Conservation (phyloP, 2,329 filamentous ascomycete genomes). For the Talaromyces rugulosus region DNA sequence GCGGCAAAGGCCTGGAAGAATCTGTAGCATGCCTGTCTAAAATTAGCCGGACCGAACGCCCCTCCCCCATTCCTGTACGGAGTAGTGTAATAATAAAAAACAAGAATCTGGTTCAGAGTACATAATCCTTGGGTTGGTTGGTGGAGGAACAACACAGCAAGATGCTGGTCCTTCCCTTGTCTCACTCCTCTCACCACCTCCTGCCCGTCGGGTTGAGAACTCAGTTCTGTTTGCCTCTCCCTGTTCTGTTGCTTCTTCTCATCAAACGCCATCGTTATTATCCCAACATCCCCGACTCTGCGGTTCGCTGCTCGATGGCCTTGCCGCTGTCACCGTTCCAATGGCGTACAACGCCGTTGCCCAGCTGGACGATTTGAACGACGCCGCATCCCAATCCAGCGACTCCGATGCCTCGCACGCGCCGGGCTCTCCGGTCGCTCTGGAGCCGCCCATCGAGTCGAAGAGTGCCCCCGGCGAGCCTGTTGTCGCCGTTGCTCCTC, state of each 20-base stretch:
- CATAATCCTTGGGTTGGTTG: background rate
- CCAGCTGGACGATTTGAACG: slow-evolving; percentile 35
- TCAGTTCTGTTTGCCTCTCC: background rate
- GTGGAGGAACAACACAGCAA: background rate
- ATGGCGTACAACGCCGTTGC: slow-evolving; percentile 44
- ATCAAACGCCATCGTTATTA: background rate
- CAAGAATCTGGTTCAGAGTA: background rate
- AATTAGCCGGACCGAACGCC: background rate
- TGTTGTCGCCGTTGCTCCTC: background rate
- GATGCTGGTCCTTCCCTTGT: background rate
- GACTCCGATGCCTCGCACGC: slow-evolving; percentile 25
- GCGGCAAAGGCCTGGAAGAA: background rate
- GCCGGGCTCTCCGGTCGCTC: background rate
- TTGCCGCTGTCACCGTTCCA: slow-evolving; percentile 11
- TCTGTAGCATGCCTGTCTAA: background rate
- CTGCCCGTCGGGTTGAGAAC: background rate
- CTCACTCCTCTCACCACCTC: background rate
- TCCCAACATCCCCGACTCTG: background rate
- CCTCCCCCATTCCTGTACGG: background rate
- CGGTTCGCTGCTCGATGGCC: slow-evolving; percentile 5
- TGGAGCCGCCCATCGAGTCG: background rate
- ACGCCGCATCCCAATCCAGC: slow-evolving; percentile 21
- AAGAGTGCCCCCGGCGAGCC: background rate
- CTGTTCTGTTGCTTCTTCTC: background rate
- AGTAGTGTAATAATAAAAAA: background rate